Percentiles rank a stretch among this genome's conserved stretches.
phyloP scores from a whole-genome alignment of 495 filamentous ascomycete genomes.

The Daldinia decipiens region DNA sequence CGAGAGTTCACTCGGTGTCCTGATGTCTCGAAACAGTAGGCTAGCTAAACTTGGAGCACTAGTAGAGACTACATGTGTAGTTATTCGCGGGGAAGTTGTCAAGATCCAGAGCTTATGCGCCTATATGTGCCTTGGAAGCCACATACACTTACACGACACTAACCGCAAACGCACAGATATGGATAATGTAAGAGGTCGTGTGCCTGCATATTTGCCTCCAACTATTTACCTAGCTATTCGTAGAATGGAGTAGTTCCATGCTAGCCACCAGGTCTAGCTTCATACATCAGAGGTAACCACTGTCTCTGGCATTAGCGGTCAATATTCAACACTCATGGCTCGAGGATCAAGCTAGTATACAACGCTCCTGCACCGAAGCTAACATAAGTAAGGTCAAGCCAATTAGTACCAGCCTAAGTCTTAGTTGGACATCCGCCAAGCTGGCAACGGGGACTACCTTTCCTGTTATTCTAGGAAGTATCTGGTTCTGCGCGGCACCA shows the following conservation, averaged over 20 bases:
- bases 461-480: slow-evolving; percentile 8
- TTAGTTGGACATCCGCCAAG: slow-evolving; percentile 24
- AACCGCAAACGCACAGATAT: neutral
- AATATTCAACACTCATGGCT: neutral
- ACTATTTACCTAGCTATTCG: neutral
- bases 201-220: slow-evolving; percentile 2
- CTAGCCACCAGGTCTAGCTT: slow-evolving; percentile 9
- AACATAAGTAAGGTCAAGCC: no score
- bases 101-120: neutral
- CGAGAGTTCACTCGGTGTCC: neutral
- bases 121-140: slow-evolving; percentile 3
- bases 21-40: neutral
- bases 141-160: slow-evolving; percentile 12
- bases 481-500: slow-evolving; percentile 10
- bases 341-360: neutral
- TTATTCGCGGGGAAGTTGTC: neutral
- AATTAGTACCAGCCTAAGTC: no score
- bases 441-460: slow-evolving; percentile 21
- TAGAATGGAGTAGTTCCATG: slow-evolving; percentile 2
- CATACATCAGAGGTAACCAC: slow-evolving; percentile 17
- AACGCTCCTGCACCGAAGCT: neutral
- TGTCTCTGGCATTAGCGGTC: neutral
- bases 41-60: neutral
- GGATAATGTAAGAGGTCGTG: slow-evolving; percentile 17
- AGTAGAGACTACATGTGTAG: neutral